phyloP scores from a whole-genome alignment of 129 eudicot genomes.

The Apium graveolens region DNA sequence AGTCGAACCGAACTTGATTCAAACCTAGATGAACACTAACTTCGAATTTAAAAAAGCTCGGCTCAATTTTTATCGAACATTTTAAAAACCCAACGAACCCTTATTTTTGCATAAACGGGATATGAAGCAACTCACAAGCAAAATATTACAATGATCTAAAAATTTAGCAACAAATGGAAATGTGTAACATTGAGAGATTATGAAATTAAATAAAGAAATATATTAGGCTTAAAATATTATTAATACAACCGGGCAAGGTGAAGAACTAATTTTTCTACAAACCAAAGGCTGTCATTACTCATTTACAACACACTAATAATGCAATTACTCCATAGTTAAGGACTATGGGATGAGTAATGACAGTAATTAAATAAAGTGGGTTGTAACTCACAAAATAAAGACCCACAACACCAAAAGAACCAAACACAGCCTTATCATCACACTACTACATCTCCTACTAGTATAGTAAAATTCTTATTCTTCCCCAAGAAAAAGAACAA shows the following conservation, averaged over 20 bases:
- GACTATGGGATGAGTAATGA: conserved; percentile 9
- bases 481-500: conserved; percentile 6
- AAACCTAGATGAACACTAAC: too few species aligned
- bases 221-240: background rate
- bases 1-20: too few species aligned
- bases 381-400: conserved; percentile 25
- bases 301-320: background rate
- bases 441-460: background rate
- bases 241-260: background rate
- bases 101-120: too few species aligned
- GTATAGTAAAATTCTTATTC: conserved; percentile 7
- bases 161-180: too few species aligned
- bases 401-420: conserved; percentile 15
- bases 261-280: background rate
- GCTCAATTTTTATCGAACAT: too few species aligned
- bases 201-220: background rate
- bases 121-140: too few species aligned
- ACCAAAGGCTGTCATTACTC: conserved; percentile 5
- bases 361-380: conserved; percentile 3
- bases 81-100: too few species aligned
- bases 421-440: background rate
- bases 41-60: too few species aligned
- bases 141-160: background rate
- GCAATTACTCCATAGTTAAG: background rate
- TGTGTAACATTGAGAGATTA: background rate